Evolutionary conservation across 768 basidiomycete species (phyloP).

Genomic region (Gloeophyllum trabeum): DNA sequence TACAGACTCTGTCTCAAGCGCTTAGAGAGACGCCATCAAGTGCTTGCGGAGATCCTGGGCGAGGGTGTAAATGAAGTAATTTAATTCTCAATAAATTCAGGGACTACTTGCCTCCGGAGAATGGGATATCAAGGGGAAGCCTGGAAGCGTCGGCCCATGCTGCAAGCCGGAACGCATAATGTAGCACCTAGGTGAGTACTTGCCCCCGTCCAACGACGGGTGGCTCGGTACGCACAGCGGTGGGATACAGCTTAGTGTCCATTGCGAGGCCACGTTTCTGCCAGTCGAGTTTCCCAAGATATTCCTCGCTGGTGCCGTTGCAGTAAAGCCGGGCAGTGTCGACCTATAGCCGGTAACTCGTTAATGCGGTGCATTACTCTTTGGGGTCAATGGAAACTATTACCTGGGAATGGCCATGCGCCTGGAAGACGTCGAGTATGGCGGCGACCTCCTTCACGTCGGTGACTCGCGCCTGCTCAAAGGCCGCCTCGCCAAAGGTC

Average conservation of each 20-base stretch:
- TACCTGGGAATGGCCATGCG: slow-evolving; percentile 46
- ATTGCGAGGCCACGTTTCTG: slow-evolving; percentile 38
- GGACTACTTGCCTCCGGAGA: no score
- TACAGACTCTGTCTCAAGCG: slow-evolving; percentile 34
- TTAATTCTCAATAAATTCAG: neutral
- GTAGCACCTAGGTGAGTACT: no score
- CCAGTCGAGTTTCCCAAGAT: slow-evolving; percentile 40
- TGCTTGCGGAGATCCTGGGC: slow-evolving; percentile 24
- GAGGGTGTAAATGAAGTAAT: no score
- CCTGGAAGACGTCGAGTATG: slow-evolving; percentile 40
- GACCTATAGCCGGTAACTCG: slow-evolving; percentile 7
- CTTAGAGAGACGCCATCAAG: slow-evolving; percentile 25
- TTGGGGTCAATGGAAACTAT: slow-evolving; percentile 4
- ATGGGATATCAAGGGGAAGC: slow-evolving; percentile 7
- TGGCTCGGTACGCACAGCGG: no score
- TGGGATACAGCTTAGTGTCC: slow-evolving; percentile 49
- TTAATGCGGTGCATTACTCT: neutral
- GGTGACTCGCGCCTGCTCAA: slow-evolving; percentile 20
- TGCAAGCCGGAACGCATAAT: slow-evolving; percentile 16
- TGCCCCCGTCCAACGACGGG: no score
- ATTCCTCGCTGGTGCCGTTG: slow-evolving; percentile 21
- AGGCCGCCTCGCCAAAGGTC: slow-evolving; percentile 39
- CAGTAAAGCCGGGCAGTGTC: slow-evolving; percentile 17
- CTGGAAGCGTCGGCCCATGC: slow-evolving; percentile 36
- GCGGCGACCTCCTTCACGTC: slow-evolving; percentile 26